Conservation (phyloP, 2,329 filamentous ascomycete genomes). For the Xylariaceae sp. region DNA sequence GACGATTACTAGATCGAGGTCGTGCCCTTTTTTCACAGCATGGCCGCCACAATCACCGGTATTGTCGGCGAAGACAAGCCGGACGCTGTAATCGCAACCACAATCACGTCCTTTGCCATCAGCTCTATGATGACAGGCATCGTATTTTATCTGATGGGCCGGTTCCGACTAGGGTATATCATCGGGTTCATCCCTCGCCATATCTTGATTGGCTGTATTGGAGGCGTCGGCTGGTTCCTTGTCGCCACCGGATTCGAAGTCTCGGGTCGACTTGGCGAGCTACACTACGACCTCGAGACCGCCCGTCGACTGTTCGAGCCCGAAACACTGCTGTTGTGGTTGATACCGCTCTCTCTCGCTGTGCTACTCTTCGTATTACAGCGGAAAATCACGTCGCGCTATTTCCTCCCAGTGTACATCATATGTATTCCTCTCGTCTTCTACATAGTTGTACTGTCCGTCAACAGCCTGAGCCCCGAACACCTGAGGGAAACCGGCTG, state of each 20-base stretch:
- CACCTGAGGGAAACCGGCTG: slow-evolving; percentile 70
- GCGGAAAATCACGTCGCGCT: slow-evolving; percentile 71
- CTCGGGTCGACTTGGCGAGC: slow-evolving; percentile 77
- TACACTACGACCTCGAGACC: slow-evolving; percentile 75
- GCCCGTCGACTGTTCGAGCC: slow-evolving; percentile 65
- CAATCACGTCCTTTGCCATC: slow-evolving; percentile 82
- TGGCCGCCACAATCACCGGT: slow-evolving; percentile 82
- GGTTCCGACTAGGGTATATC: slow-evolving; percentile 80
- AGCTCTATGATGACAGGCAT: slow-evolving; percentile 87
- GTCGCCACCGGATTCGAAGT: slow-evolving; percentile 90
- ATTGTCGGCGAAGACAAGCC: slow-evolving; percentile 74
- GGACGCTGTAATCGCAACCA: slow-evolving; percentile 86
- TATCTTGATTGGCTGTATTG: slow-evolving; percentile 94
- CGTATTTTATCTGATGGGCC: slow-evolving; percentile 88
- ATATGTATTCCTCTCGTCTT: slow-evolving; percentile 70
- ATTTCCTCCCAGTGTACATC: slow-evolving; percentile 83
- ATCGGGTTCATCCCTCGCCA: slow-evolving; percentile 96
- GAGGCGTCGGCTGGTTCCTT: slow-evolving; percentile 93
- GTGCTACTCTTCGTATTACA: slow-evolving; percentile 72
- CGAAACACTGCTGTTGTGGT: slow-evolving; percentile 78
- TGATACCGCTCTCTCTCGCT: slow-evolving; percentile 70
- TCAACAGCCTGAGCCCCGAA: slow-evolving; percentile 62
- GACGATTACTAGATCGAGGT: slow-evolving; percentile 70
- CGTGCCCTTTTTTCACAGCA: slow-evolving; percentile 97
- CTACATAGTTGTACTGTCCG: slow-evolving; percentile 67